Evolutionary conservation across 768 basidiomycete species (phyloP).

Genomic region (Mycena crocata): DNA sequence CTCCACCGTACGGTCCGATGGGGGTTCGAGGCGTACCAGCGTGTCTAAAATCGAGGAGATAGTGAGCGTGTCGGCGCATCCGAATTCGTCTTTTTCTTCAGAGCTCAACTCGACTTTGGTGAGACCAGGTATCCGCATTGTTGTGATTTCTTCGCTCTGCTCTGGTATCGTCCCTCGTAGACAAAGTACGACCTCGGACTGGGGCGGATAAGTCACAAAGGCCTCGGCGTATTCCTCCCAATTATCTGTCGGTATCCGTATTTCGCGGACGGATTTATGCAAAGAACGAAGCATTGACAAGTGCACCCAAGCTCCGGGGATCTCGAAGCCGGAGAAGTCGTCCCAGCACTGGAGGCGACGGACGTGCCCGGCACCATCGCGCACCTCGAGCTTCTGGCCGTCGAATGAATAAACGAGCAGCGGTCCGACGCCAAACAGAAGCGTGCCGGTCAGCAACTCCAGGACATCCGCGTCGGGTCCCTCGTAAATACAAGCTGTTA

Average conservation of each 20-base stretch:
- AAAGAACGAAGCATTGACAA: not conserved
- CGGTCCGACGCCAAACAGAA: constrained; percentile 1
- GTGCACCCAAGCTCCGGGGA: not conserved
- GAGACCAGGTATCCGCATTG: constrained; percentile 1
- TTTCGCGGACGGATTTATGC: constrained; percentile 6
- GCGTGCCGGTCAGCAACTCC: not conserved
- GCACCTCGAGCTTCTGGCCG: not conserved
- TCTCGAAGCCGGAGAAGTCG: not conserved
- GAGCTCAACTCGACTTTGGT: constrained; percentile 4
- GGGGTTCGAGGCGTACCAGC: not conserved
- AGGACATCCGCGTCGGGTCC: not conserved
- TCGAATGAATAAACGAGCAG: not conserved
- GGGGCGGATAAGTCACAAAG: not conserved
- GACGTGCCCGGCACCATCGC: not conserved
- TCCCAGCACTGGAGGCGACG: not conserved
- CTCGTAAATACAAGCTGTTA: not conserved
- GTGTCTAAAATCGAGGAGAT: not conserved
- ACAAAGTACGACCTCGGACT: not conserved
- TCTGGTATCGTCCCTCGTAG: not conserved
- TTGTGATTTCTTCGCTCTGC: not conserved
- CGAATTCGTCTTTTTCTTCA: not conserved
- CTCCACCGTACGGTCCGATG: not conserved
- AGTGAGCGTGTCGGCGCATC: not conserved
- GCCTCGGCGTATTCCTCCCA: not conserved
- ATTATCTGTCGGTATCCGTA: not conserved